These are phyloP conservation scores for Chlorociboria aeruginascens DNA, from an alignment of 495 filamentous ascomycete species.

Conservation along the genomic window DNA sequence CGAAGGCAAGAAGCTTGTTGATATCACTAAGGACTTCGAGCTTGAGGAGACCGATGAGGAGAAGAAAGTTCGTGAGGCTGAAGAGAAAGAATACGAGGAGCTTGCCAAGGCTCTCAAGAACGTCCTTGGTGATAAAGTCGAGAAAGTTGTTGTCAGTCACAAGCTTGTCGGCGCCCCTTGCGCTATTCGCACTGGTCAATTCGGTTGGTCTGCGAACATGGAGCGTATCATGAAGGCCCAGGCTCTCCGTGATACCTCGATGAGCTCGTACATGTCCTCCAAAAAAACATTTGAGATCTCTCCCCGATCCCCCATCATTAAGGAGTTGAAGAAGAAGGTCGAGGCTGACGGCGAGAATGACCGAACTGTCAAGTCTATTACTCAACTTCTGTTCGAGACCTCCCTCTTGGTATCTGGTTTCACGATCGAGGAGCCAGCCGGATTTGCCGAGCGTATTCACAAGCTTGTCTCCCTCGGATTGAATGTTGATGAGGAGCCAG, in stretches of 20 bases:
- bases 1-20: constrained; percentile 98
- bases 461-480: constrained; percentile 93
- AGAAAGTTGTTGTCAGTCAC: constrained; percentile 99
- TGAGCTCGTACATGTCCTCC: constrained; percentile 99
- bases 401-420: constrained; percentile 96
- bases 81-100: constrained; percentile 94
- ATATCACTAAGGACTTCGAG: constrained; percentile 99
- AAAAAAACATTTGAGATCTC: constrained; percentile 99
- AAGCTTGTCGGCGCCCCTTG: constrained; percentile 93
- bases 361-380: constrained; percentile 97
- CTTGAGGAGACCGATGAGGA: constrained; percentile 99
- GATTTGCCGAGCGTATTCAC: constrained; percentile 97
- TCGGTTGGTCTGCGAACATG: constrained; percentile 99
- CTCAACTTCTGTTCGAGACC: constrained; percentile 95
- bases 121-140: constrained; percentile 96
- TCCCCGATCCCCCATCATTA: constrained; percentile 94
- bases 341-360: constrained; percentile 94
- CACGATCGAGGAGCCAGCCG: constrained; percentile 96
- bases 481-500: constrained; percentile 88
- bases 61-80: constrained; percentile 90
- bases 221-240: constrained; percentile 99
- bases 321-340: constrained; percentile 98
- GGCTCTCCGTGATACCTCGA: constrained; percentile 97
- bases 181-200: constrained; percentile 98
- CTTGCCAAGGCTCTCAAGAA: constrained; percentile 97